Conservation (phyloP, 2,329 filamentous ascomycete species). For the Stachybotrys echinatus region DNA sequence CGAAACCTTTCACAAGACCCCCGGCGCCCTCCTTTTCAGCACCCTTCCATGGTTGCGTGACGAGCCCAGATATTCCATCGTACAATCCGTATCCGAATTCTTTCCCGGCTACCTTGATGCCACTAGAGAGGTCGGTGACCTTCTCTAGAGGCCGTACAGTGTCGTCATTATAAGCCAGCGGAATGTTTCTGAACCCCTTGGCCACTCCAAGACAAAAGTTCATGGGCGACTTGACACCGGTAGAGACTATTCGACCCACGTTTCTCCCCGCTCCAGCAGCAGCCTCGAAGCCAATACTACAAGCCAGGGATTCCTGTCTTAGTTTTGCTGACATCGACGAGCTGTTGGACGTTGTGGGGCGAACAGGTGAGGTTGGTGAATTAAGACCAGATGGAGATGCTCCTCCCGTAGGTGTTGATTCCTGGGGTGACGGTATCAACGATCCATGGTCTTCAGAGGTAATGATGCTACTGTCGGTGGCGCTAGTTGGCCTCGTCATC, state of each 20-base stretch:
- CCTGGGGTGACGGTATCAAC: background rate
- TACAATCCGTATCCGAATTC: conserved; percentile 74
- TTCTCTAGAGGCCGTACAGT: conserved; percentile 74
- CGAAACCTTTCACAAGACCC: conserved; percentile 74
- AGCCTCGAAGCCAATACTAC: conserved; percentile 41
- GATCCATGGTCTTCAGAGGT: too few relatives aligned
- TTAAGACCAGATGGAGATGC: background rate
- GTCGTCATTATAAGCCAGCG: conserved; percentile 78
- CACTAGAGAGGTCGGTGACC: conserved; percentile 71
- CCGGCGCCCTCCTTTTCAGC: conserved; percentile 39
- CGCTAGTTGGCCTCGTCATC: background rate
- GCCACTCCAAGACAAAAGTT: conserved; percentile 79
- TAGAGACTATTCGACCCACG: conserved; percentile 65
- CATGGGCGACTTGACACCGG: conserved; percentile 75
- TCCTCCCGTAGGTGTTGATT: background rate
- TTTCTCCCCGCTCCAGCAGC: conserved; percentile 62
- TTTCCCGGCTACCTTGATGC: conserved; percentile 71
- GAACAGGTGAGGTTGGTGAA: background rate
- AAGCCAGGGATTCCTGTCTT: conserved; percentile 11
- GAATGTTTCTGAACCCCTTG: conserved; percentile 83
- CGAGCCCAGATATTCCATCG: conserved; percentile 74
- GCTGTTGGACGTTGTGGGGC: conserved; percentile 1
- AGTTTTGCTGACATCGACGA: conserved; percentile 9
- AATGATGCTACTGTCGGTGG: background rate
- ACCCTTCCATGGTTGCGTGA: conserved; percentile 69